Conservation (phyloP, 495 filamentous ascomycete species). For the Hypoxylon intermedium region DNA sequence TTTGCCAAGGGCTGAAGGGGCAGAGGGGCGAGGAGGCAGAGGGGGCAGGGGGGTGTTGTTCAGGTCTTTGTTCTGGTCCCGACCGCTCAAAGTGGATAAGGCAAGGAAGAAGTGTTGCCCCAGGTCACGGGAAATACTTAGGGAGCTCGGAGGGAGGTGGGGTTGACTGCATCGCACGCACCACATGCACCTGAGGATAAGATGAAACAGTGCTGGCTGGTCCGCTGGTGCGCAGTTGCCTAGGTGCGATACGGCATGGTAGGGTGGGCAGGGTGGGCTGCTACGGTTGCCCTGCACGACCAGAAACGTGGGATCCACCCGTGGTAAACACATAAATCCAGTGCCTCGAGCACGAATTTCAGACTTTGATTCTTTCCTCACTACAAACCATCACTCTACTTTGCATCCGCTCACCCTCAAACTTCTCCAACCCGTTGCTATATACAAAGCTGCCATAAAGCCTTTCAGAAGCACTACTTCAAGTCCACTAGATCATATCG, state of each 20-base stretch:
- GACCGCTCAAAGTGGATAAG: too few species aligned
- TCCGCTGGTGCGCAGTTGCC: conserved; percentile 9
- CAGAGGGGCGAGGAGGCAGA: too few species aligned
- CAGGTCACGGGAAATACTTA: neutral
- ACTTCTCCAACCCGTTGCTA: conserved; percentile 22
- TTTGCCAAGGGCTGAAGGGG: neutral
- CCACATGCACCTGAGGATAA: neutral
- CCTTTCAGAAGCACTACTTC: conserved; percentile 39
- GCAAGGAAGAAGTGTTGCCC: too few species aligned
- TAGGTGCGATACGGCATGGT: conserved; percentile 9
- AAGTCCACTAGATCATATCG: conserved; percentile 54
- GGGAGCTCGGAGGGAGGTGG: neutral
- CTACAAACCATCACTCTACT: conserved; percentile 42
- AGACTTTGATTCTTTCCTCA: conserved; percentile 32
- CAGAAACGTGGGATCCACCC: conserved; percentile 24
- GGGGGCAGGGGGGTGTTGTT: too few species aligned
- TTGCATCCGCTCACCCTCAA: conserved; percentile 40
- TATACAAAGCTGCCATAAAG: conserved; percentile 35
- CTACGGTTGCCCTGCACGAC: conserved; percentile 35
- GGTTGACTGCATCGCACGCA: neutral
- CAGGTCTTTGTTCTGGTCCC: too few species aligned
- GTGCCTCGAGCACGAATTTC: conserved; percentile 13
- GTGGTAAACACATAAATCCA: conserved; percentile 39
- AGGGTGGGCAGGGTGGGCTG: conserved; percentile 12
- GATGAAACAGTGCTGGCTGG: neutral